These are phyloP conservation scores for Fraxinus sp. DNA, from an alignment of 305 asterid genomes.

Conservation along the genomic window DNA sequence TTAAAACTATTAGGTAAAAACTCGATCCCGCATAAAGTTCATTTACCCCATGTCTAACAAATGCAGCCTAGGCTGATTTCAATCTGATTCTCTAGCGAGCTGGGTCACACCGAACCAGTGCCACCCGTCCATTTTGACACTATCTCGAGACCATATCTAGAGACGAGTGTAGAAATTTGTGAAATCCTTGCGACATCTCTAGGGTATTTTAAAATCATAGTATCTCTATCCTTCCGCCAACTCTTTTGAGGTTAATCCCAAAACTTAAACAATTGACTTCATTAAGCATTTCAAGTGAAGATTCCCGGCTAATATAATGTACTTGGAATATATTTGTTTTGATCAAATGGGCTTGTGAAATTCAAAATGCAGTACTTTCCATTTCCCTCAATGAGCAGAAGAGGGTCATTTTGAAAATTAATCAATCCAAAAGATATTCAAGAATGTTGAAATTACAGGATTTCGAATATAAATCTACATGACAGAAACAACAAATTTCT, in stretches of 20 bases:
- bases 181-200: background rate
- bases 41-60: background rate
- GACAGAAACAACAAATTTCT: background rate
- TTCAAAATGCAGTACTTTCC: background rate
- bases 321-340: background rate
- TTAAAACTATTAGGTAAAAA: too few relatives aligned
- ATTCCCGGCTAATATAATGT: background rate
- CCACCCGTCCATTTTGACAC: background rate
- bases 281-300: background rate
- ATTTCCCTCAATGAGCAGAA: background rate
- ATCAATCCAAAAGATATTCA: background rate
- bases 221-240: background rate
- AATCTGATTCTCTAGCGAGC: background rate
- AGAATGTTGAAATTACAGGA: slow-evolving; percentile 11
- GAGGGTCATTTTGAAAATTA: background rate
- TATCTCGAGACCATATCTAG: background rate
- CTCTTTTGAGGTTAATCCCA: background rate
- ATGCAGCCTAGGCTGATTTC: background rate
- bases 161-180: background rate
- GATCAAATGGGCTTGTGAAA: background rate
- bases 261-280: background rate
- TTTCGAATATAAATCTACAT: slow-evolving; percentile 24
- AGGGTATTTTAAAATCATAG: background rate
- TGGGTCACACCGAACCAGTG: background rate
- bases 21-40: background rate